Evolutionary conservation across 257 asterid species (phyloP), one percentile per base, ranked within the genome.

Genomic region (Plantago ovata): DNA sequence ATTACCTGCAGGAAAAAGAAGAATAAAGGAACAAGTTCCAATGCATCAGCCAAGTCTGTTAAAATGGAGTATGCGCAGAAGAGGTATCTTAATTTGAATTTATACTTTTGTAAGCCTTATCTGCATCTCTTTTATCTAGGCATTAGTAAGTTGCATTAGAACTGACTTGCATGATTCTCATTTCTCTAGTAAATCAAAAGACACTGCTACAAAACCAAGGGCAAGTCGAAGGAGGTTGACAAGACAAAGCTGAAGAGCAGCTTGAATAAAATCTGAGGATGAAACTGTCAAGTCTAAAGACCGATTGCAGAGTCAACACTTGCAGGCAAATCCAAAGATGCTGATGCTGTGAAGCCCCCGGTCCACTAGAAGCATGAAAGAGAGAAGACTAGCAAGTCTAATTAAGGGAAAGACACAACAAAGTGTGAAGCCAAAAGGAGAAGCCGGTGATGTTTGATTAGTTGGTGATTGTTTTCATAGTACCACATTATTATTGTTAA

Each of bases 1-100:
- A 68, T 59, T 42, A 50, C 53, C n/a, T n/a, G n/a, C 81, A 90
- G 98, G 78, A 81, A 53, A 63, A 77, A 69, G 75, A 84, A 69
- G 72, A 77, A 77, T 82, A 91, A 74, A 76, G 79, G 73, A 52
- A 49, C 53, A 40, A 70, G 39, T 65, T 45, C 81, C 54, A 92
- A 75, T 69, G 41, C 75, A 57, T 75, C 82, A 57, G 75, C 59
- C 56, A 83, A 78, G 83, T 83, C 60, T 13, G 81, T 72, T 8
- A 79, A 65, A 75, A 55, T 72, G 67, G 84, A 80, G 24, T 70
- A 56, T 77, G 76, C 84, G 41, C 63, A 74, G 16, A 83, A 81
- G 69, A 77, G 94, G 98, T 85, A 40, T 22, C 68, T 60, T 39
- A 12, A 33, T 40, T 15, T 6, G 8, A n/a, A n/a, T n/a, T n/a